phyloP scores from a whole-genome alignment of 257 asterid species.

The Penstemon barbatus region DNA sequence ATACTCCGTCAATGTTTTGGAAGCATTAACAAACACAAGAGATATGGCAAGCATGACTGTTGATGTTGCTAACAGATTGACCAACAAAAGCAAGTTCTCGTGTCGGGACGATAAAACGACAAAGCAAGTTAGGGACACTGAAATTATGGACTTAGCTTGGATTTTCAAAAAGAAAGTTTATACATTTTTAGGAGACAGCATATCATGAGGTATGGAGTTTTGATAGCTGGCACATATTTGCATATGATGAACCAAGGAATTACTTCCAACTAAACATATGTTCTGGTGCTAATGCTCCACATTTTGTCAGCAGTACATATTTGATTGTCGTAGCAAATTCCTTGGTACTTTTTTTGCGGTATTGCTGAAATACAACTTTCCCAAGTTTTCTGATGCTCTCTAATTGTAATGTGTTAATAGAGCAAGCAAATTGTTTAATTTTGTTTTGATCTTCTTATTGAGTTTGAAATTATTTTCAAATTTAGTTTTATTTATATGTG shows the following conservation, averaged over 20 bases:
- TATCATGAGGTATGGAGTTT: conserved; percentile 35
- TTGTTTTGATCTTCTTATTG: no score
- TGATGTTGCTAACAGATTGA: conserved; percentile 63
- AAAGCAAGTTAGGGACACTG: conserved; percentile 61
- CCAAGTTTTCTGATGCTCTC: no score
- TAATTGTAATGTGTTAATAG: no score
- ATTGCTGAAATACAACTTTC: no score
- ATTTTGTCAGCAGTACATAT: background rate
- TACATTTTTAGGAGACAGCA: conserved; percentile 55
- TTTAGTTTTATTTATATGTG: no score
- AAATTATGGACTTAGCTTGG: conserved; percentile 69
- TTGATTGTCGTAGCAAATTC: background rate
- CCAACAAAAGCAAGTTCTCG: conserved; percentile 48
- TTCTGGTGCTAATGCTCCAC: conserved; percentile 1
- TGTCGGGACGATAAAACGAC: conserved; percentile 50
- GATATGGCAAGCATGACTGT: conserved; percentile 58
- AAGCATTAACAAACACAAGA: conserved; percentile 61
- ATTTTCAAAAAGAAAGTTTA: conserved; percentile 71
- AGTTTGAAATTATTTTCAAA: no score
- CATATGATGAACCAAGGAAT: background rate
- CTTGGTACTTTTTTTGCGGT: no score
- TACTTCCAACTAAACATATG: background rate
- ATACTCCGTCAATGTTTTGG: conserved; percentile 54
- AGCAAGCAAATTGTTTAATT: no score
- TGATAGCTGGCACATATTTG: background rate